Evolutionary conservation across 2,329 filamentous ascomycete species (phyloP), one percentile per base, ranked within the genome.

Genomic region (Aspergillus arachidicola): DNA sequence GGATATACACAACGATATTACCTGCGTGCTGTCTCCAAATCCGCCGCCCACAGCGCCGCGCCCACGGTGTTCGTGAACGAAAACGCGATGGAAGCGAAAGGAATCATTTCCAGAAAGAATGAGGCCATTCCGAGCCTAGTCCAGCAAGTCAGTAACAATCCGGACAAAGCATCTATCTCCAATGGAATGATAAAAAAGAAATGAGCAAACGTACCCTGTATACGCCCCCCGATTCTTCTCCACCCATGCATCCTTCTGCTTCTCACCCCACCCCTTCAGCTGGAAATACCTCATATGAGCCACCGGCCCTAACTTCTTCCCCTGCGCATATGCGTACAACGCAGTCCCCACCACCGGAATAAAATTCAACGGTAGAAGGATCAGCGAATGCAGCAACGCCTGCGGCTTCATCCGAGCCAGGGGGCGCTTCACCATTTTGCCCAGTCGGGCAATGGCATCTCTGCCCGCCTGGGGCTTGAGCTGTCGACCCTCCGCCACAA

Each of bases 31-130:
- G 77, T 80, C 76, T 96, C 93, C 63, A 96, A 86, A 76, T 96
- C 93, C 21, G 92, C 91, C 46, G 94, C 94, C 93, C 93, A 97
- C n/a, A 98, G 81, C 9, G 94, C 94, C 59, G 94, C 94, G 9
- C 93, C 94, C 63, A 96, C 93, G 1, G 92, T 91, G 76, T 97
- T 97, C 19, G 93, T 97, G 76, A 96, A 97, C 0, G 91, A 86
- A 73, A 97, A 96, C 64, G 94, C 84, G 59, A 97, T 90, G 6
- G 91, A 94, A 7, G 85, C 87, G 65, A 97, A 81, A 0, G 94
- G 94, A 2, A 97, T 80, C 83, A 97, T 90, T 75, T 97, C 93
- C 4, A 97, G 84, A 0, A 95, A 79, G 55, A 91, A 92, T 6
- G 93, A 90, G 2, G 92, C 87, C 62, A 97, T 91, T 7, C 94